Conservation (phyloP, 192 early-diverging fungal genomes). For the Umbelopsis ramanniana region DNA sequence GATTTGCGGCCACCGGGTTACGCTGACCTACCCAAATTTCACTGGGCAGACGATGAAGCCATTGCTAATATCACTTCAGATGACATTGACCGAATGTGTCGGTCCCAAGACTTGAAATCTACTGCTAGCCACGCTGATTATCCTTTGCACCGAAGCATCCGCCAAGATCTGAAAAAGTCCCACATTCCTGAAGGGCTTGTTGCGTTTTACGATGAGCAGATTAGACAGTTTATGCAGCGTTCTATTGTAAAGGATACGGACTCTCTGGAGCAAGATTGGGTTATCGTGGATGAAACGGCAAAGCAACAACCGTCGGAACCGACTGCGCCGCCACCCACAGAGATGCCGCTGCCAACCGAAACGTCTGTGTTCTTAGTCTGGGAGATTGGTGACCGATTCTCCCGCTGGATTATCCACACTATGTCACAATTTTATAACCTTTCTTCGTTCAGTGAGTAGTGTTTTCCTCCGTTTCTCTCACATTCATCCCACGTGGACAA, state of each 20-base stretch:
- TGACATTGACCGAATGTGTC: slow-evolving; percentile 25
- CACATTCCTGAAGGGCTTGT: slow-evolving; percentile 57
- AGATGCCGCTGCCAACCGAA: background rate
- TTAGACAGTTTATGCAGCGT: slow-evolving; percentile 50
- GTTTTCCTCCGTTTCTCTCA: background rate
- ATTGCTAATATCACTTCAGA: slow-evolving; percentile 37
- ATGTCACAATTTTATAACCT: slow-evolving; percentile 52
- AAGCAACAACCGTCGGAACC: background rate
- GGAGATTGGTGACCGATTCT: slow-evolving; percentile 54
- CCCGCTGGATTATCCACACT: slow-evolving; percentile 52
- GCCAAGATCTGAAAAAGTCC: slow-evolving; percentile 51
- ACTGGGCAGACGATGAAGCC: slow-evolving; percentile 50
- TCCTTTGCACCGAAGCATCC: slow-evolving; percentile 39
- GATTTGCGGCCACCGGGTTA: slow-evolving; percentile 58
- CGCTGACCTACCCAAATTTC: slow-evolving; percentile 41
- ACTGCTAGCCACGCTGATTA: background rate
- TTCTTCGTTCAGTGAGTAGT: slow-evolving; percentile 54
- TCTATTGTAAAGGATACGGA: slow-evolving; percentile 3
- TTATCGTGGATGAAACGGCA: slow-evolving; percentile 18
- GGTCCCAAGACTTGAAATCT: background rate
- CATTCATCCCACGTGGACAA: slow-evolving; percentile 2
- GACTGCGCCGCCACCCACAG: slow-evolving; percentile 2
- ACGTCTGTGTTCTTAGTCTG: slow-evolving; percentile 41
- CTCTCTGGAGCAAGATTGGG: slow-evolving; percentile 20
- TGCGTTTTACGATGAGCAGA: slow-evolving; percentile 48